Evolutionary conservation across 495 filamentous ascomycete genomes (phyloP).

Genomic region (Penicillium desertorum): DNA sequence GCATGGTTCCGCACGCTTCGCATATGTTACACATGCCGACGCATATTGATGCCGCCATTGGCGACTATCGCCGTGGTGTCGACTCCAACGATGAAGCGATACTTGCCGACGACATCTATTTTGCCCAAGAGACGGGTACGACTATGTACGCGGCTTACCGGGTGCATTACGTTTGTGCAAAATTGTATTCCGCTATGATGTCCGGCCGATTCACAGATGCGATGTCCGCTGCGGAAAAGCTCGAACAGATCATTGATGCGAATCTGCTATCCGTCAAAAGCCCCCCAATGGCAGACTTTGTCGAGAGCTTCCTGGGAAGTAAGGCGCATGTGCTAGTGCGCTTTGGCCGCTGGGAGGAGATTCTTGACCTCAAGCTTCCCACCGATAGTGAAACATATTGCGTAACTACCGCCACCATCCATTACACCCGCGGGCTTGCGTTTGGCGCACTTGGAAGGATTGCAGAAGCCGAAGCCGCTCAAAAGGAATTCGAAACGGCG

Average conservation of each 20-base stretch:
- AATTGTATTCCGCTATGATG: constrained; percentile 9
- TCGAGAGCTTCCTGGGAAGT: constrained; percentile 3
- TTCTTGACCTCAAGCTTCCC: background rate
- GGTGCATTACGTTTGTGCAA: constrained; percentile 5
- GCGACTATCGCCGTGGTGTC: constrained; percentile 4
- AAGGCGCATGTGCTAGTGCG: constrained; percentile 6
- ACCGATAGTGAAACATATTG: background rate
- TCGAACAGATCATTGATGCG: background rate
- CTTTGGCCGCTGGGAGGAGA: constrained; percentile 3
- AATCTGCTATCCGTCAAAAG: background rate
- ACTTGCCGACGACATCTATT: constrained; percentile 3
- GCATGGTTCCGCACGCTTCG: background rate
- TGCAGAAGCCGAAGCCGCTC: background rate
- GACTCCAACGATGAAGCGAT: constrained; percentile 3
- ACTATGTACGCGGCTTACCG: background rate
- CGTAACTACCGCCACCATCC: background rate
- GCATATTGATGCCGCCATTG: background rate
- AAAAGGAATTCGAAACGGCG: background rate
- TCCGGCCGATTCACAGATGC: background rate
- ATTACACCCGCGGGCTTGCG: constrained; percentile 1
- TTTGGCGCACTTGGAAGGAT: constrained; percentile 1
- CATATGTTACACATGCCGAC: constrained; percentile 6
- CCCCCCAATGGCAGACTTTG: background rate
- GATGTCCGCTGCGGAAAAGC: constrained; percentile 1
- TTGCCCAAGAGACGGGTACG: background rate